Evolutionary conservation across 2,329 filamentous ascomycete genomes (phyloP).

Genomic region (Pseudonectria buxi): DNA sequence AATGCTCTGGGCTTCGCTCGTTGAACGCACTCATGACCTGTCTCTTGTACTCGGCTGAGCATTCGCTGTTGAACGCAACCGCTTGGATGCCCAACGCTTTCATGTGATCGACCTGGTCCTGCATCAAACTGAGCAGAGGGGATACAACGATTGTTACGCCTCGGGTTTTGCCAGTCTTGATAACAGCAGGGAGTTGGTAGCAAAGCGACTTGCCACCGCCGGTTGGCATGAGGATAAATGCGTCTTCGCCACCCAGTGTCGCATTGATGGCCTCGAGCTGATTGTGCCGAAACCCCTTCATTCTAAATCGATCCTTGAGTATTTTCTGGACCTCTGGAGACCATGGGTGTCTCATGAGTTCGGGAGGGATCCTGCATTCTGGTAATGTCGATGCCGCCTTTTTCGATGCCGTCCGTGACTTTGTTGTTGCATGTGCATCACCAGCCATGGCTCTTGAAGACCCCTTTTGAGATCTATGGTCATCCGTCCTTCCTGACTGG

Average conservation of each 20-base stretch:
- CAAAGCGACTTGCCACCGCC: constrained; percentile 95
- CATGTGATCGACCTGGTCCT: constrained; percentile 88
- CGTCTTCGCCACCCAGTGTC: constrained; percentile 78
- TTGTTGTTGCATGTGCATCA: constrained; percentile 23
- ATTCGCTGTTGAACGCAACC: constrained; percentile 74
- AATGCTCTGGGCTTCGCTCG: constrained; percentile 61
- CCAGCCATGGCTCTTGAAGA: constrained; percentile 47
- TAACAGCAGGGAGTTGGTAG: constrained; percentile 86
- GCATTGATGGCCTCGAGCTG: constrained; percentile 95
- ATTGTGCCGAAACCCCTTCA: constrained; percentile 81
- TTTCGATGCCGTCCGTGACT: constrained; percentile 26
- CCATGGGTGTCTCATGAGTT: constrained; percentile 67
- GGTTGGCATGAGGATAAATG: constrained; percentile 96
- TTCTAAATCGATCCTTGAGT: constrained; percentile 76
- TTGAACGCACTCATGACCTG: constrained; percentile 60
- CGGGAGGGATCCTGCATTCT: constrained; percentile 36
- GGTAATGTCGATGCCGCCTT: constrained; percentile 20
- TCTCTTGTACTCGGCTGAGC: constrained; percentile 53
- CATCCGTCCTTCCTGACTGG: constrained; percentile 23
- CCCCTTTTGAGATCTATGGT: constrained; percentile 27
- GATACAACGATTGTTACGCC: constrained; percentile 95
- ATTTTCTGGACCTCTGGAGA: constrained; percentile 75
- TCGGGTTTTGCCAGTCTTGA: constrained; percentile 70
- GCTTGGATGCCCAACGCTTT: constrained; percentile 69
- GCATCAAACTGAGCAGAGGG: constrained; percentile 90